Evolutionary conservation across 257 asterid genomes (phyloP), one percentile per base, ranked within the genome.

Genomic region (Knoxia roxburghii): DNA sequence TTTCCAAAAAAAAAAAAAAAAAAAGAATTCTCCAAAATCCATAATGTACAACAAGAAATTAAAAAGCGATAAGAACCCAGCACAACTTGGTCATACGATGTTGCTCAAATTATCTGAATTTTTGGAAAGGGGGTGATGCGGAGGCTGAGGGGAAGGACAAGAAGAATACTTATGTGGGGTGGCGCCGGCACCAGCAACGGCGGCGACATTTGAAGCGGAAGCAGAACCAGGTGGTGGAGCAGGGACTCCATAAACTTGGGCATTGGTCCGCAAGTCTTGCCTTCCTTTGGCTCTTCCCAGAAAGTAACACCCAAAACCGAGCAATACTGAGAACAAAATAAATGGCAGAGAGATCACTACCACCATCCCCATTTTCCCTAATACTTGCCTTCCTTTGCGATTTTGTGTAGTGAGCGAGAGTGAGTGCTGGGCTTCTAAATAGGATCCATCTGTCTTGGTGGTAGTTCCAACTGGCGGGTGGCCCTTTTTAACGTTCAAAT

Each of bases 251-350:
- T 87, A 82, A 10, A 89, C 89, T 79, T 91, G 98, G 23, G 95
- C 87, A 54, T 77, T 87, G 53, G 82, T 73, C 73, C 75, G 83
- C 3, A 81, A 72, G 68, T 91, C 96, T 76, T 75, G 87, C 65
- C 96, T 68, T 23, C 98, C 98, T 77, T 79, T 89, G 61, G 90
- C 85, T 79, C 90, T 84, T 63, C 98, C 98, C 10, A 85, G 76
- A 43, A 89, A 69, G 64, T 81, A 91, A 73, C 98, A 91, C 3
- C 98, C 98, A 33, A 91, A 87, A 10, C 96, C 98, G 7, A 89
- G 78, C 41, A 87, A 67, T 1, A 91, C 39, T 0, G 95, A 85
- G 64, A 91, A 87, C 54, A 89, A 70, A 67, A 89, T 87, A 65
- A 91, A 74, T 20, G 98, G 98, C 65, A 91, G 70, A 55, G 96